A percentile compares a stretch with the other conserved stretches of the same genome.
Evolutionary conservation across 1,139 yeast genomes (phyloP).

Genomic region (Geotrichum phurueaensis): DNA sequence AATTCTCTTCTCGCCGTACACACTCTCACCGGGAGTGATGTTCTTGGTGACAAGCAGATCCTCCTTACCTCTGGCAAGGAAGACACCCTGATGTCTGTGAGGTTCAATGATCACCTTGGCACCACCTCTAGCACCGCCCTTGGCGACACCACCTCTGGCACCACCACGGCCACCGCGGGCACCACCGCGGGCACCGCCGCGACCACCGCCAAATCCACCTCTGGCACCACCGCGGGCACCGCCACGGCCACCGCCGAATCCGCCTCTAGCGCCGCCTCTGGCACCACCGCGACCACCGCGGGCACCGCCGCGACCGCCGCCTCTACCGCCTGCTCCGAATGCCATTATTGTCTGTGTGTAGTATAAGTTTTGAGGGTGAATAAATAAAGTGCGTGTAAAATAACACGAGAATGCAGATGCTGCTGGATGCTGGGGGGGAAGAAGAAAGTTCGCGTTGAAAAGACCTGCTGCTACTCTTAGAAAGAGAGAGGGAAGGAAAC

Average conservation of each 20-base stretch:
- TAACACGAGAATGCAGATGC: background rate
- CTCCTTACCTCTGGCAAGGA: constrained; percentile 66
- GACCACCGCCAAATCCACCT: constrained; percentile 32
- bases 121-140: constrained; percentile 81
- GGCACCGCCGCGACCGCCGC: constrained; percentile 35
- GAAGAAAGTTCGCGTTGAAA: background rate
- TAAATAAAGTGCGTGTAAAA: background rate
- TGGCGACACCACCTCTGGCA: constrained; percentile 46
- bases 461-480: background rate
- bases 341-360: constrained; percentile 11
- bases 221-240: constrained; percentile 30
- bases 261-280: constrained; percentile 33
- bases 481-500: background rate
- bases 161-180: constrained; percentile 43
- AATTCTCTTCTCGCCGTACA: constrained; percentile 96
- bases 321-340: constrained; percentile 33
- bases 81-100: constrained; percentile 19
- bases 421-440: background rate
- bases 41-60: constrained; percentile 95
- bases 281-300: constrained; percentile 36
- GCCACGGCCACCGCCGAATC: constrained; percentile 38
- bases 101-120: constrained; percentile 88
- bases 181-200: constrained; percentile 37
- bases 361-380: background rate
- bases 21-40: constrained; percentile 80